Evolutionary conservation across 1,284 basidiomycete genomes (phyloP).

Genomic region (Tilletia horrida): DNA sequence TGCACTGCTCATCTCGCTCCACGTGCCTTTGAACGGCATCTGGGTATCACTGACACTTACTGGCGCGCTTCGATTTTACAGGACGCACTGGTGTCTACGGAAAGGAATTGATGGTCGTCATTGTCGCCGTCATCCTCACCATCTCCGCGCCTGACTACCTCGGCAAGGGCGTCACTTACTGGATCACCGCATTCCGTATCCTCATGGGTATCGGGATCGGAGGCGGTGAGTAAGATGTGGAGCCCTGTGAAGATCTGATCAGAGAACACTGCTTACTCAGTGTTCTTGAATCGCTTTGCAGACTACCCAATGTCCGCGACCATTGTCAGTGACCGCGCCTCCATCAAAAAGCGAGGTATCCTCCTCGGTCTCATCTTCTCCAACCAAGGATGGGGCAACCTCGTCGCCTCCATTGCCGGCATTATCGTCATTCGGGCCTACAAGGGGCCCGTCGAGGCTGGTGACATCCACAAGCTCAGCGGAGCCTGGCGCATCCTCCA

Average conservation of each 20-base stretch:
- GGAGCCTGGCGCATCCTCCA: conserved; percentile 54
- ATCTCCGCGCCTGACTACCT: conserved; percentile 48
- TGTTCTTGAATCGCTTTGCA: neutral
- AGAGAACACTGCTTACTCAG: no score
- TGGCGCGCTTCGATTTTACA: no score
- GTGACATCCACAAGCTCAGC: conserved; percentile 43
- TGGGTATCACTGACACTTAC: no score
- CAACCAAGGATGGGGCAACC: conserved; percentile 49
- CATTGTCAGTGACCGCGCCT: conserved; percentile 44
- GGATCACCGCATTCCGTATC: conserved; percentile 46
- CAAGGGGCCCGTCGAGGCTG: conserved; percentile 58
- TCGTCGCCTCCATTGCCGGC: conserved; percentile 64
- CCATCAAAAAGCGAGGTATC: conserved; percentile 42
- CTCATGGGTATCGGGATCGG: conserved; percentile 61
- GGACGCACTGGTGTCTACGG: conserved; percentile 46
- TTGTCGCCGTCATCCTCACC: conserved; percentile 46
- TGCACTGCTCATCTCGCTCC: neutral
- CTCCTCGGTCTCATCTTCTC: conserved; percentile 57
- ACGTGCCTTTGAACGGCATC: neutral
- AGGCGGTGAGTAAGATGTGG: conserved; percentile 59
- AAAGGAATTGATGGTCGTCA: conserved; percentile 50
- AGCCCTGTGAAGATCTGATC: no score
- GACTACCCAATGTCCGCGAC: conserved; percentile 72
- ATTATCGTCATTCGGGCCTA: conserved; percentile 68
- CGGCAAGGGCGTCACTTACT: conserved; percentile 44